Conservation (phyloP, 495 filamentous ascomycete genomes). For the Hyphodiscus hymeniophilus region DNA sequence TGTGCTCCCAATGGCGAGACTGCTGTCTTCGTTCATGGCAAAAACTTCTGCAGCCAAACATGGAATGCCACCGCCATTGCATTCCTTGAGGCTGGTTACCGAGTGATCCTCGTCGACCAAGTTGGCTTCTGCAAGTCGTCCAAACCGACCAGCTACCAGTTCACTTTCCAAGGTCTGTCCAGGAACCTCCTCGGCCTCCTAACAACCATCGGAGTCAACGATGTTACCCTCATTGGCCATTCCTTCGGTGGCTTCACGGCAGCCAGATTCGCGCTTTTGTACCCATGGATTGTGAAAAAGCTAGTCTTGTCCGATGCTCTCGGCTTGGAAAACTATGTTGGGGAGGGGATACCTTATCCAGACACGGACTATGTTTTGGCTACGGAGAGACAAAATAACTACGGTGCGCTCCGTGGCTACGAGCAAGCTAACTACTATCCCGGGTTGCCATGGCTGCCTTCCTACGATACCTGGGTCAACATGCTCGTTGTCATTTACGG, state of each 20-base stretch:
- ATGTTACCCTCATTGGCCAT: constrained; percentile 34
- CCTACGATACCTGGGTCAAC: constrained; percentile 36
- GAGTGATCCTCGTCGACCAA: constrained; percentile 38
- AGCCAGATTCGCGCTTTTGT: constrained; percentile 35
- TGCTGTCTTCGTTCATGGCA: constrained; percentile 35
- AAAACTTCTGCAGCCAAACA: constrained; percentile 38
- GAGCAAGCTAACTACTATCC: constrained; percentile 37
- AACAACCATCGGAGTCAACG: constrained; percentile 19
- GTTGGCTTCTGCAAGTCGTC: constrained; percentile 42
- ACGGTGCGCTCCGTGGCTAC: constrained; percentile 30
- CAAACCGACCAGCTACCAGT: constrained; percentile 35
- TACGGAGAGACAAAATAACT: constrained; percentile 27
- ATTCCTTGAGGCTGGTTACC: constrained; percentile 29
- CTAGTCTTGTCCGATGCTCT: constrained; percentile 32
- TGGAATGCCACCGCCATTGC: constrained; percentile 30
- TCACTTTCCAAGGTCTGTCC: constrained; percentile 32
- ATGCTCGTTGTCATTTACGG: constrained; percentile 38
- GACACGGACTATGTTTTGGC: constrained; percentile 23
- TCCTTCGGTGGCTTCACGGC: constrained; percentile 40
- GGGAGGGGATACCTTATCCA: constrained; percentile 33
- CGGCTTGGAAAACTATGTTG: constrained; percentile 37
- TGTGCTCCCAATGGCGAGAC: constrained; percentile 23
- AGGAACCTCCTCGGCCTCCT: constrained; percentile 33
- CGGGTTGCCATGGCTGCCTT: constrained; percentile 26
- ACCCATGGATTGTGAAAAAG: constrained; percentile 23